These are phyloP conservation scores for Gaultheria prostrata DNA, from an alignment of 148 eudicot genomes.

Conservation along the genomic window DNA sequence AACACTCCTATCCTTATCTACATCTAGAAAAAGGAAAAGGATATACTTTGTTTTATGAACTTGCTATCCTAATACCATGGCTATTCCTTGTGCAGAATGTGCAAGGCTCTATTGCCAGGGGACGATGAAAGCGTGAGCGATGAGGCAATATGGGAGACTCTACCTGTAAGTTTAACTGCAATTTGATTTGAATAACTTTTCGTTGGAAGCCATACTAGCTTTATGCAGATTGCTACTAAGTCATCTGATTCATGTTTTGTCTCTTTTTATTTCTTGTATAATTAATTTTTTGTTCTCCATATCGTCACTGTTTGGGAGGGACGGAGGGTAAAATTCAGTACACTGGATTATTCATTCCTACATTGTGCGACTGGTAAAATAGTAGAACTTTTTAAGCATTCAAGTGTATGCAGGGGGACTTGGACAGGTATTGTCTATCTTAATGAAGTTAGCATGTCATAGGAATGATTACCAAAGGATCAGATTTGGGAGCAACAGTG, in stretches of 20 bases:
- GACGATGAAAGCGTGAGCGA: constrained; percentile 91
- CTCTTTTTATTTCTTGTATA: background rate
- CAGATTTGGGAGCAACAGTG: background rate
- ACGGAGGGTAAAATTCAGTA: background rate
- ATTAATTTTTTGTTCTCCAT: background rate
- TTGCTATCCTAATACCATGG: constrained; percentile 7
- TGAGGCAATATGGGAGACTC: constrained; percentile 98
- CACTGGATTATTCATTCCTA: background rate
- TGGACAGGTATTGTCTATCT: background rate
- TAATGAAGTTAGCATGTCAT: background rate
- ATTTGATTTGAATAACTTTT: background rate
- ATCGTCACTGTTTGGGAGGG: background rate
- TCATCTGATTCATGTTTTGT: background rate
- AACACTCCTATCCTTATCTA: background rate
- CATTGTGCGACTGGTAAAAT: background rate
- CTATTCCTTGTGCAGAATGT: constrained; percentile 57
- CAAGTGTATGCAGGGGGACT: background rate
- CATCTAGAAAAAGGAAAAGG: background rate
- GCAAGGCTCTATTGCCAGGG: constrained; percentile 90
- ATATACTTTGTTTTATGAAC: background rate
- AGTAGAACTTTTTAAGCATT: background rate
- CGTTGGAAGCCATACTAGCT: background rate
- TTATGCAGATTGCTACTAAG: background rate
- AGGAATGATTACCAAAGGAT: background rate
- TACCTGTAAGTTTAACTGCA: constrained; percentile 63